Conservation (phyloP, 805 yeast species). For the Kockiozyma suomiensis region DNA sequence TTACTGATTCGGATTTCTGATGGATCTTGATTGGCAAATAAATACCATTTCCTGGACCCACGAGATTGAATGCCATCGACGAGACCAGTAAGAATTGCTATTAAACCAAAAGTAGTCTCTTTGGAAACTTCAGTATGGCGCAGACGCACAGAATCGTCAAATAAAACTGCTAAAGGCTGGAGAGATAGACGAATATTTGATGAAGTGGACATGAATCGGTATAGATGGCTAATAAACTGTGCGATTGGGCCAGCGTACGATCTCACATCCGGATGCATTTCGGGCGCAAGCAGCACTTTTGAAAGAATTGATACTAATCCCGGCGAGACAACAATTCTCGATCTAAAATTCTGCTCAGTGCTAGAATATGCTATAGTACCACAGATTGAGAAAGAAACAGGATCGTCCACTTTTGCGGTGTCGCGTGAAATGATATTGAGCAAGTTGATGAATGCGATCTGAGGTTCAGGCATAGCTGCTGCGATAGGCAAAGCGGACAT, state of each 20-base stretch:
- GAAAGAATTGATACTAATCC: background rate
- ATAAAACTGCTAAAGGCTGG: background rate
- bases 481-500: conserved; percentile 5
- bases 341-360: background rate
- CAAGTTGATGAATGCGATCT: conserved; percentile 10
- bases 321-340: conserved; percentile 4
- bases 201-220: background rate
- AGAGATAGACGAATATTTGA: background rate
- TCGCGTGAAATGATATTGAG: conserved; percentile 1
- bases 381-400: conserved; percentile 2
- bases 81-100: conserved; percentile 17
- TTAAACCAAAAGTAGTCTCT: conserved; percentile 15
- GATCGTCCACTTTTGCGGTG: background rate
- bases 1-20: background rate
- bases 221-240: conserved; percentile 10
- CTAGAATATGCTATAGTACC: conserved; percentile 2
- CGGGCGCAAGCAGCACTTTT: conserved; percentile 9
- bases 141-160: background rate
- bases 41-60: background rate
- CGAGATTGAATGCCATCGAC: conserved; percentile 16
- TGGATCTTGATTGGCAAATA: background rate
- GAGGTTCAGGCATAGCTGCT: background rate
- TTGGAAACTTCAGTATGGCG: background rate
- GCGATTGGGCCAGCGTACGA: conserved; percentile 15
- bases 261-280: background rate